Evolutionary conservation across 202 grass and related monocot species (phyloP).

Genomic region (Cymbopogon flexuosus): DNA sequence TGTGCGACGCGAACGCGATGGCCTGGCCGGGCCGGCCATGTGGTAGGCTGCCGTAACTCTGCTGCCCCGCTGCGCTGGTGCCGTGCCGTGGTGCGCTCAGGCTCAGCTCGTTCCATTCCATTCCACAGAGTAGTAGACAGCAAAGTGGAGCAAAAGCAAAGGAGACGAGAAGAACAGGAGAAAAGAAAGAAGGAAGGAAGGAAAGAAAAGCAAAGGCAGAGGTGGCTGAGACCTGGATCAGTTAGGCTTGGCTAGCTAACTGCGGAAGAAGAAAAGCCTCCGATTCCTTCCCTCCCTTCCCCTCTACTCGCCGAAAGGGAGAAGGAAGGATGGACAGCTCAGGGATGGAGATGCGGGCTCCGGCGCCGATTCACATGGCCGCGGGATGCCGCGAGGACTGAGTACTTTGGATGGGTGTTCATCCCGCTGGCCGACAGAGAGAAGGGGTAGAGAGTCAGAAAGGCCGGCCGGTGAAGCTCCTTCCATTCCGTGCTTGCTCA

Average conservation of each 20-base stretch:
- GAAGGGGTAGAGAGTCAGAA: neutral
- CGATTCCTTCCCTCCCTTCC: slow-evolving; percentile 24
- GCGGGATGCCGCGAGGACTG: slow-evolving; percentile 21
- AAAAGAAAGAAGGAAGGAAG: neutral
- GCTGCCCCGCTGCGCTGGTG: neutral
- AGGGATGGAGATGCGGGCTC: neutral
- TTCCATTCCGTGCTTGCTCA: slow-evolving; percentile 24
- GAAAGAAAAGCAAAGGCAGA: neutral
- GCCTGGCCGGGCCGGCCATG: neutral
- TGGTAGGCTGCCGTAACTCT: slow-evolving; percentile 26
- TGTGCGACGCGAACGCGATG: neutral
- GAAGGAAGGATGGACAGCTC: slow-evolving; percentile 28
- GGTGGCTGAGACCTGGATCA: slow-evolving; percentile 12
- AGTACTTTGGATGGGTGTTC: slow-evolving; percentile 16
- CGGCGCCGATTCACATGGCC: slow-evolving; percentile 23
- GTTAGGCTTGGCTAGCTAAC: slow-evolving; percentile 37
- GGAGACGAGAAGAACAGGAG: neutral
- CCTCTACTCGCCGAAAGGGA: slow-evolving; percentile 33
- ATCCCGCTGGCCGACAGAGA: neutral
- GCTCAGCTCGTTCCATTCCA: neutral
- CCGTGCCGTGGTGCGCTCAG: too few relatives aligned
- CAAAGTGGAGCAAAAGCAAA: neutral
- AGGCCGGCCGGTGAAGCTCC: slow-evolving; percentile 9
- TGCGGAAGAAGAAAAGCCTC: slow-evolving; percentile 15
- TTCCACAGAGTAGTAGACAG: slow-evolving; percentile 24